Percentiles rank a stretch among this genome's conserved stretches.
These are phyloP conservation scores for Fraxinus platypoda DNA, from an alignment of 305 asterid species.

Conservation along the genomic window DNA sequence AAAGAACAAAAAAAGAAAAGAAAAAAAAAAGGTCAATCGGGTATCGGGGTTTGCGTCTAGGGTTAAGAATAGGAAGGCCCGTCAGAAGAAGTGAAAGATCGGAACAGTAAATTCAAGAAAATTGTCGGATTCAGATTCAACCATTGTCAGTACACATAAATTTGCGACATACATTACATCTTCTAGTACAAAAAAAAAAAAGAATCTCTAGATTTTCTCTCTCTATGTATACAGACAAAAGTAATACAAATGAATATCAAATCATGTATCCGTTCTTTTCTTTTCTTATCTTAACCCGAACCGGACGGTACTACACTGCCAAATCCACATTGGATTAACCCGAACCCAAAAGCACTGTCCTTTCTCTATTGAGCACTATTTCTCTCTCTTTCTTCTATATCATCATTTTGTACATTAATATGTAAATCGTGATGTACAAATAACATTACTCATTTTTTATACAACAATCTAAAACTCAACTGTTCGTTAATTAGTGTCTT, in stretches of 20 bases:
- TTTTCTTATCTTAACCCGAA: not conserved
- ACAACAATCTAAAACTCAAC: no score
- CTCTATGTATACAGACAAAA: conserved; percentile 33
- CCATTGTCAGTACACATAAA: conserved; percentile 40
- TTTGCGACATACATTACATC: conserved; percentile 24
- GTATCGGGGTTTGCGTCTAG: conserved; percentile 34
- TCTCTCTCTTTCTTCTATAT: no score
- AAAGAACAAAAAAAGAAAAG: not conserved
- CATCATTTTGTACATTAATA: no score
- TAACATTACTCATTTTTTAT: no score
- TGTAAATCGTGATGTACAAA: no score
- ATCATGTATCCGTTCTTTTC: not conserved
- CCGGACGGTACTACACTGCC: no score
- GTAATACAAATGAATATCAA: not conserved
- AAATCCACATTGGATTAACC: no score
- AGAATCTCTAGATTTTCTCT: conserved; percentile 35
- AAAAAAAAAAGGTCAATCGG: conserved; percentile 8
- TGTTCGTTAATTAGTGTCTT: no score
- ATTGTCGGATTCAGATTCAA: conserved; percentile 80
- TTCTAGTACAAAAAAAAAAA: conserved; percentile 35
- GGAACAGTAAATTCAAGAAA: conserved; percentile 45
- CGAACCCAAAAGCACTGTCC: not conserved
- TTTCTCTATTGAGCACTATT: not conserved
- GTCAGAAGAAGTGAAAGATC: conserved; percentile 40
- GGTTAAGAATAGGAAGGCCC: conserved; percentile 15